These are phyloP conservation scores for Paxillus ammoniavirescens DNA, from an alignment of 768 basidiomycete genomes.

Conservation along the genomic window DNA sequence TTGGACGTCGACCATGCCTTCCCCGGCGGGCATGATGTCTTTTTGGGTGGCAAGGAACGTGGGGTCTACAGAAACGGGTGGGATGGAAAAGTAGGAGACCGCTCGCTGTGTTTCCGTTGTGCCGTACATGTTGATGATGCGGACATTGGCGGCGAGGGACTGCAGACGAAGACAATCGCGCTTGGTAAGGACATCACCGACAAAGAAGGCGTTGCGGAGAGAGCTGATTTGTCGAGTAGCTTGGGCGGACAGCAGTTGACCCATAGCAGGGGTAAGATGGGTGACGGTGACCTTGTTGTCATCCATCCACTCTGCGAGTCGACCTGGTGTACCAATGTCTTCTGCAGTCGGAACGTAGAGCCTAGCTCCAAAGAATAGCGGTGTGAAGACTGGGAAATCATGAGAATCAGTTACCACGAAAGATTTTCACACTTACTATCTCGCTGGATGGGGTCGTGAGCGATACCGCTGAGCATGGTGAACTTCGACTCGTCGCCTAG, in stretches of 20 bases:
- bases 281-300: slow-evolving; percentile 89
- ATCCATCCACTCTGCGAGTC: slow-evolving; percentile 98
- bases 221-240: slow-evolving; percentile 81
- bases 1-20: slow-evolving; percentile 98
- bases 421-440: slow-evolving; percentile 71
- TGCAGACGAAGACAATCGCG: slow-evolving; percentile 95
- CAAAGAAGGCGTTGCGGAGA: slow-evolving; percentile 92
- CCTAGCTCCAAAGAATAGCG: slow-evolving; percentile 93
- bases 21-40: slow-evolving; percentile 96
- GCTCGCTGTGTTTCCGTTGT: slow-evolving; percentile 99
- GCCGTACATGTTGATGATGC: slow-evolving; percentile 99
- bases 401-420: not conserved
- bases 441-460: slow-evolving; percentile 97
- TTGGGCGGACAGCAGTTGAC: slow-evolving; percentile 92
- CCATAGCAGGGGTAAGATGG: slow-evolving; percentile 98
- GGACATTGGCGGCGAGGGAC: slow-evolving; percentile 85
- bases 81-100: slow-evolving; percentile 94
- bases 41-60: slow-evolving; percentile 94
- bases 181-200: slow-evolving; percentile 98
- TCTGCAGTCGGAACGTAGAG: slow-evolving; percentile 95
- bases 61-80: slow-evolving; percentile 75
- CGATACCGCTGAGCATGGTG: slow-evolving; percentile 98
- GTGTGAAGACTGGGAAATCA: slow-evolving; percentile 81
- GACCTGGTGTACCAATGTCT: slow-evolving; percentile 95
- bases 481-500: slow-evolving; percentile 76